Evolutionary conservation across 805 yeast genomes (phyloP).

Genomic region (Metschnikowia henanensis): DNA sequence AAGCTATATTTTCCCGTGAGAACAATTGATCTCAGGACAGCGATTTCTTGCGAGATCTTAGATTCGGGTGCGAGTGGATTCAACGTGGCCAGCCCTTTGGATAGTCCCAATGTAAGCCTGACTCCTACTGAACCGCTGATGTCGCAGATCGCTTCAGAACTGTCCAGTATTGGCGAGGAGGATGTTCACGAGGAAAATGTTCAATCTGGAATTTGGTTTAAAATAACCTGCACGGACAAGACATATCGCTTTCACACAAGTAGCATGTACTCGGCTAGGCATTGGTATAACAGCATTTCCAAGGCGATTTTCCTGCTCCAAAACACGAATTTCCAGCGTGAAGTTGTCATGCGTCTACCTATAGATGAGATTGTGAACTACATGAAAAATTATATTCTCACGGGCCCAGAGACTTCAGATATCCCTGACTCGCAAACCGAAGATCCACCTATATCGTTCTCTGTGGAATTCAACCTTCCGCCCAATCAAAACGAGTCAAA

Average conservation of each 20-base stretch:
- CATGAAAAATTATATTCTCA: conserved; percentile 55
- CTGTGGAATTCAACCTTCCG: conserved; percentile 50
- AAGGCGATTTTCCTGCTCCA: conserved; percentile 68
- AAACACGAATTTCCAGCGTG: conserved; percentile 64
- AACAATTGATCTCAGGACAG: conserved; percentile 69
- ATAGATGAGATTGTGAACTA: conserved; percentile 62
- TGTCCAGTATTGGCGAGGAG: conserved; percentile 16
- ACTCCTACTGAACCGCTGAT: conserved; percentile 5
- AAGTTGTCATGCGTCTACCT: conserved; percentile 79
- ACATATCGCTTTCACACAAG: conserved; percentile 73
- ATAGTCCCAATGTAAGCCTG: conserved; percentile 4
- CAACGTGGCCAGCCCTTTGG: conserved; percentile 1
- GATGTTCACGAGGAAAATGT: conserved; percentile 27
- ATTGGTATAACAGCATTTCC: conserved; percentile 76
- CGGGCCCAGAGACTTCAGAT: conserved; percentile 7
- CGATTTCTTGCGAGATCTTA: conserved; percentile 57
- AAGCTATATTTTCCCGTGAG: conserved; percentile 83
- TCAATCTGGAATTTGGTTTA: conserved; percentile 49
- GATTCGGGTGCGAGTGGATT: conserved; percentile 13
- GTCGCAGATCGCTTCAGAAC: conserved; percentile 11
- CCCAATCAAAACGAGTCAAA: conserved; percentile 3
- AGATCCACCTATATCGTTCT: conserved; percentile 35
- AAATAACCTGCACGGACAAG: conserved; percentile 55
- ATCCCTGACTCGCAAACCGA: conserved; percentile 20
- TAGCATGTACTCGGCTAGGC: conserved; percentile 65